Evolutionary conservation across 169 alveolate species (phyloP).

Genomic region (Amoebophrya sp.): DNA sequence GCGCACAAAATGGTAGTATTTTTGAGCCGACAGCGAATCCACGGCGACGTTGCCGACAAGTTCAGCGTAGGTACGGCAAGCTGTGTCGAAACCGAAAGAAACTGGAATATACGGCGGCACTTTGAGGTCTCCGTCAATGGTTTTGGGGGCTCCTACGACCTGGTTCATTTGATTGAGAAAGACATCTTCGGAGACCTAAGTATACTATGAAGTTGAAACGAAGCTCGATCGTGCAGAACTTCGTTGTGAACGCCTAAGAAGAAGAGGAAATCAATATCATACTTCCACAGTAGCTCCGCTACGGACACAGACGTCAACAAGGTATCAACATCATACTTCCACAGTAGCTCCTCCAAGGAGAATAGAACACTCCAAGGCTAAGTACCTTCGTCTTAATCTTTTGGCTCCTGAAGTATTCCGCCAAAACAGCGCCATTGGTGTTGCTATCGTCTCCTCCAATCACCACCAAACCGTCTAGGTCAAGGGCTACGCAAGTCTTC

Average conservation of each 20-base stretch:
- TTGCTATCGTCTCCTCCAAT: constrained; percentile 99
- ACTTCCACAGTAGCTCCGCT: background rate
- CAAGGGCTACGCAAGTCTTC: constrained; percentile 73
- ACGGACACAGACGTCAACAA: background rate
- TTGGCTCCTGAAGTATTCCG: constrained; percentile 83
- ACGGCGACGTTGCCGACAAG: constrained; percentile 72
- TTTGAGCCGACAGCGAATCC: constrained; percentile 39
- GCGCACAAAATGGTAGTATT: background rate
- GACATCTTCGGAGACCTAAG: background rate
- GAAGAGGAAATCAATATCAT: no score
- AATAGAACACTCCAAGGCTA: background rate
- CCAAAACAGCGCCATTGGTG: constrained; percentile 94
- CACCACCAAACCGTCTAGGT: constrained; percentile 92
- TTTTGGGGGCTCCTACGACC: constrained; percentile 96
- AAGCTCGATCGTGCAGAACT: background rate
- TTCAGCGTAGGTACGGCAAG: constrained; percentile 90
- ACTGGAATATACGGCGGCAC: constrained; percentile 79
- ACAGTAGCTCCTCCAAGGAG: background rate
- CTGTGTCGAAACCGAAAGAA: constrained; percentile 98
- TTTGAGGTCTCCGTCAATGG: constrained; percentile 98
- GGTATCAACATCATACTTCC: background rate
- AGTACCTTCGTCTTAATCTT: constrained; percentile 39
- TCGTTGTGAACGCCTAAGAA: background rate
- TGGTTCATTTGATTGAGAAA: constrained; percentile 46
- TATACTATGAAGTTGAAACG: background rate